Evolutionary conservation across 768 basidiomycete species (phyloP).

Genomic region (Phlebiopsis gigantea): DNA sequence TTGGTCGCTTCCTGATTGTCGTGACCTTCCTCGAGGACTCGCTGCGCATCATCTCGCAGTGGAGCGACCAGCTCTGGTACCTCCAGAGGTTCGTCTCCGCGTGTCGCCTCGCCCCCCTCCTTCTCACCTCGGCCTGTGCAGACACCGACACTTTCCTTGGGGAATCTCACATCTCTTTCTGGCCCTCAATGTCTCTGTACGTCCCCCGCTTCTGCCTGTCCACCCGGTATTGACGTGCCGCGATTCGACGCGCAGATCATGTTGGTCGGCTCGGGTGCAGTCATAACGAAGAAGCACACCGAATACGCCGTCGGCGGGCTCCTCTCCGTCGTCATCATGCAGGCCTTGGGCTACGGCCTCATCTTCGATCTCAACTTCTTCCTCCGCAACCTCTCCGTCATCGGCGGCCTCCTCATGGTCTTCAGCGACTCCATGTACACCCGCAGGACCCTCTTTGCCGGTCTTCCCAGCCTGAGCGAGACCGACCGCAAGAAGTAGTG

Average conservation of each 20-base stretch:
- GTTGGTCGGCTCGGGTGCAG: conserved; percentile 75
- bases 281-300: conserved; percentile 83
- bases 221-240: background rate
- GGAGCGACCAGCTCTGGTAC: conserved; percentile 98
- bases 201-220: conserved; percentile 25
- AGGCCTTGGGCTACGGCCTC: conserved; percentile 97
- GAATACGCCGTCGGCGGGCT: conserved; percentile 90
- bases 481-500: conserved; percentile 98
- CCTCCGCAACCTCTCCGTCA: conserved; percentile 96
- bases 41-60: conserved; percentile 87
- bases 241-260: conserved; percentile 61
- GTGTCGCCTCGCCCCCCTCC: background rate
- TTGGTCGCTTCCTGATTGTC: conserved; percentile 95
- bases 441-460: conserved; percentile 84
- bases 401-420: conserved; percentile 98
- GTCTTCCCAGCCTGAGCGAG: conserved; percentile 85
- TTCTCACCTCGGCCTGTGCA: conserved; percentile 27
- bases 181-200: conserved; percentile 82
- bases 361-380: conserved; percentile 99
- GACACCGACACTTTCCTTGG: conserved; percentile 95
- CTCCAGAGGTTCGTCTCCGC: conserved; percentile 72
- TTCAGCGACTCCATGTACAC: conserved; percentile 93
- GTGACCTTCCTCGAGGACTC: conserved; percentile 99
- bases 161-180: conserved; percentile 94
- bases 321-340: conserved; percentile 85